These are phyloP conservation scores for Bjerkandera adusta DNA, from an alignment of 1,284 basidiomycete genomes.

Conservation along the genomic window DNA sequence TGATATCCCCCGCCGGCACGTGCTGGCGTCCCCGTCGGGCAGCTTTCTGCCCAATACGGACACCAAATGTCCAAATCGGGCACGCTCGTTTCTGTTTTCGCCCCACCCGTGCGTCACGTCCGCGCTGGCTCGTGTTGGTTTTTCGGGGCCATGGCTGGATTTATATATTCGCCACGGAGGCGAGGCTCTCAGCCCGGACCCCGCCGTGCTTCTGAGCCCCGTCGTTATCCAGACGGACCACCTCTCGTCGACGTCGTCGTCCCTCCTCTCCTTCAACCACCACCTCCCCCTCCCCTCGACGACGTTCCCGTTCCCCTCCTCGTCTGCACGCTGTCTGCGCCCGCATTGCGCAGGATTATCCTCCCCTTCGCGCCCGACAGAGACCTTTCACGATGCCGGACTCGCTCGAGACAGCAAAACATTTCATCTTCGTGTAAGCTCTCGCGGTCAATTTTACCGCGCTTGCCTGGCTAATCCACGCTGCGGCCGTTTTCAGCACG, in stretches of 20 bases:
- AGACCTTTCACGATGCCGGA: constrained; percentile 34
- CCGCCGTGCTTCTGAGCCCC: constrained; percentile 8
- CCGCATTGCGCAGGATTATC: no score
- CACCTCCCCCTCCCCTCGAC: constrained; percentile 13
- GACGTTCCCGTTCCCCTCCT: constrained; percentile 5
- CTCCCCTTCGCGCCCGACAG: neutral
- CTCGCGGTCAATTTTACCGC: constrained; percentile 31
- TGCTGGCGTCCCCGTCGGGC: neutral
- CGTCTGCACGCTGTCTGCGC: constrained; percentile 2
- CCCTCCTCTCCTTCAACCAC: constrained; percentile 11
- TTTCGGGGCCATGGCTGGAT: neutral
- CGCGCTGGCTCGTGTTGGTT: neutral
- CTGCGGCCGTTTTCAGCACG: constrained; percentile 38
- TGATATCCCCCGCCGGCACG: no score
- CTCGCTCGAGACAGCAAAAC: constrained; percentile 38
- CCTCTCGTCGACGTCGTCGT: constrained; percentile 1
- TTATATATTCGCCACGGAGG: neutral
- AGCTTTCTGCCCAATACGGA: neutral
- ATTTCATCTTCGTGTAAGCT: constrained; percentile 52
- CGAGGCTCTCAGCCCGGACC: neutral
- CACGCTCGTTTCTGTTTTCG: no score
- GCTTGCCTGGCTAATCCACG: constrained; percentile 12
- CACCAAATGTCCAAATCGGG: neutral
- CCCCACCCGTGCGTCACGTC: neutral
- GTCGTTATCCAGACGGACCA: neutral